A percentile compares a stretch with the other conserved stretches of the same genome.
phyloP scores from a whole-genome alignment of 371 early-diverging fungal species.

The Mucor circinelloides region DNA sequence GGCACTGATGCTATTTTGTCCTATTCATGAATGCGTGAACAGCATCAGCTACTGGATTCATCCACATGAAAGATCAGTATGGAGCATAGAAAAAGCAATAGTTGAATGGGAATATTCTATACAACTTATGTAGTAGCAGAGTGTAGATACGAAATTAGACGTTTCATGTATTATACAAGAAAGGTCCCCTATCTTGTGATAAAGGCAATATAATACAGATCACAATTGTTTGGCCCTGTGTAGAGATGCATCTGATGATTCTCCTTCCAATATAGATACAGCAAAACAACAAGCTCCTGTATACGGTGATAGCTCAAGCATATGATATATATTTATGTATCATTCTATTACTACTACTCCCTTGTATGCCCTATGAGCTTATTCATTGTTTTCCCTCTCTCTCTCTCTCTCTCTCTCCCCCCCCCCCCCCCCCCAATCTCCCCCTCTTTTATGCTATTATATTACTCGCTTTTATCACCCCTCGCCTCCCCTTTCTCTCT shows the following conservation, averaged over 20 bases:
- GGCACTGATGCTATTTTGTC: no score
- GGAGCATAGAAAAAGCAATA: no score
- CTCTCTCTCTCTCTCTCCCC: background rate
- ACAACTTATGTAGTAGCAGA: no score
- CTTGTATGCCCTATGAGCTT: background rate
- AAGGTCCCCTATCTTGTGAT: no score
- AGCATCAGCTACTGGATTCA: no score
- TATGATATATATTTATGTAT: background rate
- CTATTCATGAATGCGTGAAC: no score
- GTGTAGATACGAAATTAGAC: no score
- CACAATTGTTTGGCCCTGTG: background rate
- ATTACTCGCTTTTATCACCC: background rate
- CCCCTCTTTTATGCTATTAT: background rate
- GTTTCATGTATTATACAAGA: no score
- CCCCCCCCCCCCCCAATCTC: background rate
- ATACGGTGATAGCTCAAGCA: background rate
- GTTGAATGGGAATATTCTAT: no score
- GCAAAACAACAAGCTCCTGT: background rate
- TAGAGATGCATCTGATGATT: background rate
- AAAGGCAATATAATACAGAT: background rate
- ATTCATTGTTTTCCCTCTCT: background rate
- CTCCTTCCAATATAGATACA: background rate
- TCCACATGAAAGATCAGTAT: no score
- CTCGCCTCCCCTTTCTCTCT: background rate
- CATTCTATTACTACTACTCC: background rate